Base-by-base conservation (phyloP, 768 basidiomycete genomes). In the Porpolomopsis calyptriformis region DNA sequence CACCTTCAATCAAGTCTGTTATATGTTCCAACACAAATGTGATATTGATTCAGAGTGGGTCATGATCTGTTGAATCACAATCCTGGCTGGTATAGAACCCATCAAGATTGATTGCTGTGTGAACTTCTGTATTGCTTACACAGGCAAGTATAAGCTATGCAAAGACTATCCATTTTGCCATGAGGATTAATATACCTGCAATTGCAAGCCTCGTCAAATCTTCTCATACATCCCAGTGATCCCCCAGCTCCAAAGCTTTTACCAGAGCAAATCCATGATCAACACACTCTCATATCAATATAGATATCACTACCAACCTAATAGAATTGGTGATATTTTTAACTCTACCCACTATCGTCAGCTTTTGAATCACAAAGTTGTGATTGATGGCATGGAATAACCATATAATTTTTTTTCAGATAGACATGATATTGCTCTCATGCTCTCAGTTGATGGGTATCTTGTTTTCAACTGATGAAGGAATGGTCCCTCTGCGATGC, bases 401-500 rank as follows among this genome's bases (percentile, higher is more conserved):
- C 26, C 31, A 0, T 55, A 66, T 48, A 50, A 44, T 1, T 67
- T 58, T 53, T 77, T 78, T 45, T 55, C 56, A 0, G 61, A 64
- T n/a, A 34, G 27, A 0, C 58, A 55, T 4, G 72, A 76, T 43
- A 55, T 76, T 18, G 71, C 72, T 1, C 57, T 76, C 4, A 65
- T 61, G 0, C 45, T 74, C 1, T 66, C 64, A 2, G 62, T 62
- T 0, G 72, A 77, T 55, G 67, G 74, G 0, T 72, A 72, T 52
- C 52, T 56, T 0, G 60, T 67, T 2, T 70, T 65, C 51, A 64
- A 64, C 27, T 50, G 57, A 1, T 54, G 60, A 0, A 57, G 57
- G 3, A 47, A 55, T 2, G 52, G 50, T 1, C 50, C 52, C 3
- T 68, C 68, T 0, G 60, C 61, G 8, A 74, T 68, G 57, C 74